Evolutionary conservation across 2,329 filamentous ascomycete genomes (phyloP), one percentile per base, ranked within the genome.

Genomic region (Aspergillus japonicus): DNA sequence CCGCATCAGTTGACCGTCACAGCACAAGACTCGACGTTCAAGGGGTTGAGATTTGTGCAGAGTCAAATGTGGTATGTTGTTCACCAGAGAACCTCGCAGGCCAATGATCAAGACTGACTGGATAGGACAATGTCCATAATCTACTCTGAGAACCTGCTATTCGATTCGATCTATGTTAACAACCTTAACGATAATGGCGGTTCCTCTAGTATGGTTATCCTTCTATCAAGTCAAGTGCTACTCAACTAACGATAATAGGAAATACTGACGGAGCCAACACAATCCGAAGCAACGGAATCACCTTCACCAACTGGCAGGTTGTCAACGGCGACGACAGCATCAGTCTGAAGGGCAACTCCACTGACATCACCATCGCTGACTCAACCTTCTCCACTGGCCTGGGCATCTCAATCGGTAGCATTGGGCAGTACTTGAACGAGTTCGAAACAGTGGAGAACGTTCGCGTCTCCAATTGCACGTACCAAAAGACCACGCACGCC

Each of bases 41-140:
- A 50, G 21, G 68, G 69, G 0, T 12, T 71, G 1, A 61, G 59
- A 2, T 69, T 71, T 29, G 31, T 87, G 7, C 80, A 84, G 61
- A 83, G 80, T 61, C 84, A 87, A 71, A 87, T 87, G 84, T 87
- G 85, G 81, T 77, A 62, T 24, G 67, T 62, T 26, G n/a, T 7
- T 29, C 26, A 10, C 3, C 14, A 12, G 12, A 11, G 39, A 35
- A 35, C 11, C 1, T 16, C 3, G 26, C 7, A 10, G 26, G 8
- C 3, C 2, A 29, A 12, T 35, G 14, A n/a, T 2, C 11, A 26
- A 47, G 7, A 5, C 29, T 50, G 35, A 24, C 4, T 23, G 42
- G 4, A n/a, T 39, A 67, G 68, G 80, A 82, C 82, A 0, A 81
- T 86, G 77, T 81, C 81, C 1, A 77, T 85, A 31, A 82, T 81